A percentile compares a stretch with the other conserved stretches of the same genome.
These are phyloP conservation scores for Kalaharituber pfeilii DNA, from an alignment of 2,329 filamentous ascomycete species.

Conservation along the genomic window DNA sequence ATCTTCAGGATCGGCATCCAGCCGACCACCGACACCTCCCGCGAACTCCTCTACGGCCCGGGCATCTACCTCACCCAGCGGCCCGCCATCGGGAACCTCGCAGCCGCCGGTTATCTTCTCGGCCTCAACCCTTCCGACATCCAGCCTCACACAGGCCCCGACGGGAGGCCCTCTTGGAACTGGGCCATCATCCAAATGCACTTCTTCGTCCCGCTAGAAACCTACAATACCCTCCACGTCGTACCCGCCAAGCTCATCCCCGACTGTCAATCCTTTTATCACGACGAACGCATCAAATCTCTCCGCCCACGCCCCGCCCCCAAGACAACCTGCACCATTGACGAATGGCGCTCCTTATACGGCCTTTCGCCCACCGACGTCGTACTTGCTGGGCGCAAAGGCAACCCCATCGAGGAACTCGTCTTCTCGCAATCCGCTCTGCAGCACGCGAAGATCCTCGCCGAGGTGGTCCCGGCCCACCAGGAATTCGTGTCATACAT, in stretches of 20 bases:
- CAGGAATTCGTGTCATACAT: background rate
- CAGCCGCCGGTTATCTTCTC: background rate
- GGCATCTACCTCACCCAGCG: slow-evolving; percentile 1
- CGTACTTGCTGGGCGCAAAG: too few relatives aligned
- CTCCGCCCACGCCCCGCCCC: too few relatives aligned
- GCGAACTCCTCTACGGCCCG: background rate
- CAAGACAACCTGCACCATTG: background rate
- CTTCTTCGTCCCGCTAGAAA: background rate
- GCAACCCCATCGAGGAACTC: background rate
- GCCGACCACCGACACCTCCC: background rate
- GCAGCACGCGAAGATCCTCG: background rate
- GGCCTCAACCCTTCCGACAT: background rate
- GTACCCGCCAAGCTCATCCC: background rate
- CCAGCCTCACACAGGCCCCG: background rate
- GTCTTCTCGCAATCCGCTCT: background rate
- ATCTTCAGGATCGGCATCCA: background rate
- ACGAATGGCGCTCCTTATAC: background rate
- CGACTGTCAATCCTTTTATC: background rate
- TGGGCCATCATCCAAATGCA: background rate
- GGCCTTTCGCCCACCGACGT: background rate
- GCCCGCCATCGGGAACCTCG: background rate
- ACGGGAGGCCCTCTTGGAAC: background rate
- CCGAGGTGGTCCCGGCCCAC: background rate
- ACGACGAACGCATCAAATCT: background rate
- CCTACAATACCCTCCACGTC: background rate